Evolutionary conservation across 2,329 filamentous ascomycete genomes (phyloP).

Genomic region (Hypoxylon rubiginosum): DNA sequence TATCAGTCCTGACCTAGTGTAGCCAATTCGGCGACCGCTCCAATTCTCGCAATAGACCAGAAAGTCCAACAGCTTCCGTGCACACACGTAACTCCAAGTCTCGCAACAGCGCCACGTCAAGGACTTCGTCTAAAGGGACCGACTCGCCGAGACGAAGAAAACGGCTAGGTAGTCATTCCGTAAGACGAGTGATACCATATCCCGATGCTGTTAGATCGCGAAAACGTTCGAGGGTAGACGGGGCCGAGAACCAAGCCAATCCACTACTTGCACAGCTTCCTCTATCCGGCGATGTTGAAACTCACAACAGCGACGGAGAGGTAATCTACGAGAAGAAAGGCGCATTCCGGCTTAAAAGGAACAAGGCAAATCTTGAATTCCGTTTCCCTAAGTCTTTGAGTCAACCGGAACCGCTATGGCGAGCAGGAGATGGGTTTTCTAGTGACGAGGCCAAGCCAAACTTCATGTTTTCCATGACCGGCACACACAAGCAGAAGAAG

Average conservation of each 20-base stretch:
- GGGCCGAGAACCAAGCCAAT: background rate
- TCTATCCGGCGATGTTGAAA: background rate
- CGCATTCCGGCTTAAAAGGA: constrained; percentile 43
- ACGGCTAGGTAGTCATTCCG: constrained; percentile 20
- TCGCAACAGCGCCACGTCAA: background rate
- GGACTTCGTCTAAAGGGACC: background rate
- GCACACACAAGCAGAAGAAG: constrained; percentile 44
- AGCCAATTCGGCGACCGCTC: background rate
- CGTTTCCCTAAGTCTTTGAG: constrained; percentile 44
- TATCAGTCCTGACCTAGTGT: background rate
- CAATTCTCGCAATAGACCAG: background rate
- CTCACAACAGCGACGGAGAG: background rate
- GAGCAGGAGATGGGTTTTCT: constrained; percentile 51
- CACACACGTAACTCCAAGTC: background rate
- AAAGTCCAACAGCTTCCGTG: background rate
- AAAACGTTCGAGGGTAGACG: constrained; percentile 7
- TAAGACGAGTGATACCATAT: constrained; percentile 24
- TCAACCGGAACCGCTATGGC: constrained; percentile 44
- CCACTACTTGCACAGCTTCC: constrained; percentile 4
- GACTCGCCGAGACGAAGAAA: constrained; percentile 10
- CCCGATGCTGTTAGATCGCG: background rate
- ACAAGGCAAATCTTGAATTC: constrained; percentile 35
- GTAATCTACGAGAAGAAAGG: constrained; percentile 48
- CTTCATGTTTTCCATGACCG: constrained; percentile 40
- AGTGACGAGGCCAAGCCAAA: constrained; percentile 46